phyloP scores from a whole-genome alignment of 202 grass and related monocot genomes.

The Bolboschoenoplectus hybrid region DNA sequence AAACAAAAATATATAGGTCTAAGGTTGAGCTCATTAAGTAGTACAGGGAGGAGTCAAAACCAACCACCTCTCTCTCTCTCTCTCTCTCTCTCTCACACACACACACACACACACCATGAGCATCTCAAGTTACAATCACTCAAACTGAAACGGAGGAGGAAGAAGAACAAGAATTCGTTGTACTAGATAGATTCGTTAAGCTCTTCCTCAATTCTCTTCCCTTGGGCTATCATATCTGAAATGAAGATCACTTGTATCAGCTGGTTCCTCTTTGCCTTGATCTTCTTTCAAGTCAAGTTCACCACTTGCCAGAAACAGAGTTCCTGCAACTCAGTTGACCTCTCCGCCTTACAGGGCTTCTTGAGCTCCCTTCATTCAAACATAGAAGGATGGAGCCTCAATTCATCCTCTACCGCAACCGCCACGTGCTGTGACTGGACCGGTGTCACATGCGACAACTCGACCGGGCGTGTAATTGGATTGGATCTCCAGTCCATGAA shows the following conservation, averaged over 20 bases:
- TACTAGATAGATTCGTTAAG: background rate
- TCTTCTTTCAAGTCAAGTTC: slow-evolving; percentile 35
- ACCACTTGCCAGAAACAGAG: slow-evolving; percentile 51
- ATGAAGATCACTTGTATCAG: slow-evolving; percentile 17
- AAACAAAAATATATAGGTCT: slow-evolving; percentile 19
- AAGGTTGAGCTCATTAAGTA: slow-evolving; percentile 39
- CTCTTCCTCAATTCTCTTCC: background rate
- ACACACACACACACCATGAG: slow-evolving; percentile 31
- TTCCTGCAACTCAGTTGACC: slow-evolving; percentile 60
- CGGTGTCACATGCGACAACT: slow-evolving; percentile 56
- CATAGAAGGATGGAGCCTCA: slow-evolving; percentile 48
- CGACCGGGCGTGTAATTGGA: slow-evolving; percentile 47
- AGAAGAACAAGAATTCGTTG: background rate
- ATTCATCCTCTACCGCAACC: slow-evolving; percentile 41
- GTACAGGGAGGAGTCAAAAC: slow-evolving; percentile 79
- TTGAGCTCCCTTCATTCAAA: slow-evolving; percentile 42
- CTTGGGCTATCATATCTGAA: background rate
- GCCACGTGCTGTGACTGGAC: slow-evolving; percentile 65
- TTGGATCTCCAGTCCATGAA: slow-evolving; percentile 76
- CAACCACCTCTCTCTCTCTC: slow-evolving; percentile 44
- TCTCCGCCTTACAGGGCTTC: slow-evolving; percentile 62
- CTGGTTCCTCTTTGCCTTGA: slow-evolving; percentile 49
- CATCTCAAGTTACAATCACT: slow-evolving; percentile 25
- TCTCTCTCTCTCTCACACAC: slow-evolving; percentile 33
- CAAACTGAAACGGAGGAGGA: slow-evolving; percentile 19